A percentile compares a stretch with the other conserved stretches of the same genome.
Conservation (phyloP, 306 rosid genomes). For the Senna tora region DNA sequence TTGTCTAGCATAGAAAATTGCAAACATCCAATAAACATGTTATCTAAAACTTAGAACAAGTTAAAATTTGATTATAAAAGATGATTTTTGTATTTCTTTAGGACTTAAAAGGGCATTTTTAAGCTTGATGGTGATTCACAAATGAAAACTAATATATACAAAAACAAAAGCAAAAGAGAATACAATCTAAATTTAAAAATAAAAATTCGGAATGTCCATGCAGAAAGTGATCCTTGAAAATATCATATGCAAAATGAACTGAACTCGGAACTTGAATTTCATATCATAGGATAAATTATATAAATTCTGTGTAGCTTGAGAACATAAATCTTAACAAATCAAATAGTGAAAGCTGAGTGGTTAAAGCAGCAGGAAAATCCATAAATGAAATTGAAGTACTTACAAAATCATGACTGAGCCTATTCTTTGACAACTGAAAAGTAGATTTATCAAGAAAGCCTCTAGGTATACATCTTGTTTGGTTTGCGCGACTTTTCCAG, state of each 20-base stretch:
- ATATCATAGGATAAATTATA: background rate
- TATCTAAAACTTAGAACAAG: no score
- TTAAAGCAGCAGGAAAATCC: background rate
- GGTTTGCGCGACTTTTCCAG: conserved; percentile 40
- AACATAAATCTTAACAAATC: background rate
- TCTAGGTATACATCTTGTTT: conserved; percentile 44
- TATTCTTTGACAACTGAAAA: conserved; percentile 47
- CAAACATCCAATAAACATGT: no score
- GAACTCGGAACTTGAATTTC: background rate
- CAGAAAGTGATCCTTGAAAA: conserved; percentile 5
- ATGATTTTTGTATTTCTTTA: background rate
- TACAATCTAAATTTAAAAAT: background rate
- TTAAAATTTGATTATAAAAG: no score
- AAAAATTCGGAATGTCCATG: background rate
- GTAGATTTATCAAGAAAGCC: conserved; percentile 63
- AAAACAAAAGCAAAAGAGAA: background rate
- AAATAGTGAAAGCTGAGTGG: background rate
- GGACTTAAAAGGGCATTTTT: background rate
- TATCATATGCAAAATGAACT: background rate
- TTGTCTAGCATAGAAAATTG: no score
- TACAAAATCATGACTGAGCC: conserved; percentile 49
- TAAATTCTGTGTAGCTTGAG: background rate
- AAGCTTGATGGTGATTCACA: background rate
- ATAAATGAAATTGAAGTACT: conserved; percentile 39
- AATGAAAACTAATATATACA: background rate